Evolutionary conservation across 495 filamentous ascomycete genomes (phyloP).

Genomic region (Thozetella sp.): DNA sequence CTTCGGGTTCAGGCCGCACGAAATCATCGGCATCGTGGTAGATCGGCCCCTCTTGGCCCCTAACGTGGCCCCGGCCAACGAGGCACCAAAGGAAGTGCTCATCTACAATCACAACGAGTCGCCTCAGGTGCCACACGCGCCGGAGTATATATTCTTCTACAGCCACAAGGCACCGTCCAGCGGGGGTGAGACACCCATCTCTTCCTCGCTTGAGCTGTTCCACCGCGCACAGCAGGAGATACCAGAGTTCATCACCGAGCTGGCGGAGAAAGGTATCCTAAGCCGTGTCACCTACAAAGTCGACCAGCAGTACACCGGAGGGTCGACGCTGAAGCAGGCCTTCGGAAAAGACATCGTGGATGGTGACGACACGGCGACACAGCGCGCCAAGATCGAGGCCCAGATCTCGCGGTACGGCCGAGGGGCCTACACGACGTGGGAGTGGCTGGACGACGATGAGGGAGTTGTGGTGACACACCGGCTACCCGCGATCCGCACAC

Average conservation of each 20-base stretch:
- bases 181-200: conserved; percentile 55
- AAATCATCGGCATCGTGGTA: conserved; percentile 58
- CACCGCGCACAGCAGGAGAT: conserved; percentile 44
- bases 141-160: conserved; percentile 57
- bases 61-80: conserved; percentile 56
- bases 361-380: conserved; percentile 42
- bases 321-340: conserved; percentile 52
- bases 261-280: conserved; percentile 37
- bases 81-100: conserved; percentile 48
- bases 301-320: conserved; percentile 43
- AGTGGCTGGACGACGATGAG: conserved; percentile 42
- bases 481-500: conserved; percentile 45
- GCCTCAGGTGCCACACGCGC: conserved; percentile 52
- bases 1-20: conserved; percentile 55
- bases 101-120: conserved; percentile 61
- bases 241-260: conserved; percentile 46
- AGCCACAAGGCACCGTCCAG: conserved; percentile 8
- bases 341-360: conserved; percentile 52
- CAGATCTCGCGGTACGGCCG: conserved; percentile 41
- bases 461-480: conserved; percentile 37
- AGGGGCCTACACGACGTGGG: conserved; percentile 44
- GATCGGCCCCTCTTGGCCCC: conserved; percentile 48
- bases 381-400: conserved; percentile 45
- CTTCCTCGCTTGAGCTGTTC: conserved; percentile 53
- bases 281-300: conserved; percentile 40